Evolutionary conservation across 192 early-diverging fungal genomes (phyloP).

Genomic region (Coemansia sp.): DNA sequence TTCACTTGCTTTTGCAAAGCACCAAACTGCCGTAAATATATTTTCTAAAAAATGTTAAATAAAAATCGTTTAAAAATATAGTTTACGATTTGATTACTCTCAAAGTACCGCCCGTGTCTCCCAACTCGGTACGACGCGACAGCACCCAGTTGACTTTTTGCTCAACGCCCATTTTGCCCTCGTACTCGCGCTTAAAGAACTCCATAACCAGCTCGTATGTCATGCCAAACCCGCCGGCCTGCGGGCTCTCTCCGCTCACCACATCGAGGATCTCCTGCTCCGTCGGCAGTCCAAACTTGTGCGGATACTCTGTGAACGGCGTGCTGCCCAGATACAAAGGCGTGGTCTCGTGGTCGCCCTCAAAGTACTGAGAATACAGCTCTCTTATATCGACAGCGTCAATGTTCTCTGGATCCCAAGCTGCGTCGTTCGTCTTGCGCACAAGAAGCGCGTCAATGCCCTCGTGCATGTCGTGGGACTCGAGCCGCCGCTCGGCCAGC

Average conservation of each 20-base stretch:
- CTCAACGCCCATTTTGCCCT: slow-evolving; percentile 64
- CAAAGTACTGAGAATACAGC: slow-evolving; percentile 60
- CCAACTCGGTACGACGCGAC: background rate
- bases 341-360: slow-evolving; percentile 17
- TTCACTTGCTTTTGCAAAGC: slow-evolving; percentile 34
- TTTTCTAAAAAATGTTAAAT: slow-evolving; percentile 9
- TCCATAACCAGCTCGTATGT: slow-evolving; percentile 56
- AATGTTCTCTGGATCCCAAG: slow-evolving; percentile 71
- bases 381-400: slow-evolving; percentile 51
- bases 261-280: slow-evolving; percentile 65
- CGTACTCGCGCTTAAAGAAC: slow-evolving; percentile 59
- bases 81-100: background rate
- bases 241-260: slow-evolving; percentile 62
- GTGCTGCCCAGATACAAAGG: slow-evolving; percentile 37
- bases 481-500: slow-evolving; percentile 73
- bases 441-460: slow-evolving; percentile 81
- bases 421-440: slow-evolving; percentile 57
- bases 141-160: slow-evolving; percentile 46
- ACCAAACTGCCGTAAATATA: slow-evolving; percentile 17
- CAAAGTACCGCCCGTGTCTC: background rate
- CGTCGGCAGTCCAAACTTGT: slow-evolving; percentile 62
- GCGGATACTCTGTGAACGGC: slow-evolving; percentile 58
- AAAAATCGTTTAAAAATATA: background rate
- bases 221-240: slow-evolving; percentile 60
- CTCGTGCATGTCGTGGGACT: slow-evolving; percentile 80